These are phyloP conservation scores for Podosphaera xanthii DNA, from an alignment of 2,329 filamentous ascomycete species.

Conservation along the genomic window DNA sequence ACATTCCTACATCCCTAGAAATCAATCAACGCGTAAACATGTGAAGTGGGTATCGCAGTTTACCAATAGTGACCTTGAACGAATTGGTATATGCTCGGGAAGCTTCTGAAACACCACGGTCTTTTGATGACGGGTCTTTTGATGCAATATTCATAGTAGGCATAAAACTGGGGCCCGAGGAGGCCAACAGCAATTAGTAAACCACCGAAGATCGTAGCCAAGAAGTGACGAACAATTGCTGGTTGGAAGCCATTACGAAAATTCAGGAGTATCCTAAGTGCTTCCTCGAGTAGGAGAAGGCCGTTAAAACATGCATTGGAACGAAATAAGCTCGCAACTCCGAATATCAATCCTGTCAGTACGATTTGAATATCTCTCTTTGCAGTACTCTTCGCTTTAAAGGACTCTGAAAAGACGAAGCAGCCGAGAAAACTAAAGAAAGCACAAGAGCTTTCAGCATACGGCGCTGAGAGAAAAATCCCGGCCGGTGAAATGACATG, in stretches of 20 bases:
- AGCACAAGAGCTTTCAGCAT: conserved; percentile 60
- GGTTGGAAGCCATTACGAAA: conserved; percentile 21
- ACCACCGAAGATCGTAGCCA: conserved; percentile 41
- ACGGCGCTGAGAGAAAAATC: conserved; percentile 71
- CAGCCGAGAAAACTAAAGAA: conserved; percentile 54
- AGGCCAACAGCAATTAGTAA: conserved; percentile 43
- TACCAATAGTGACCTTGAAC: conserved; percentile 85
- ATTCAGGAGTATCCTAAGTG: conserved; percentile 30
- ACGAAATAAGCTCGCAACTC: conserved; percentile 48
- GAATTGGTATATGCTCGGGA: conserved; percentile 79
- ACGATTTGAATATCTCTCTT: conserved; percentile 27
- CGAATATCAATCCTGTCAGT: conserved; percentile 44
- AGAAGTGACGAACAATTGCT: conserved; percentile 26
- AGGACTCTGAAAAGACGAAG: conserved; percentile 37
- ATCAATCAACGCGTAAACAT: not conserved
- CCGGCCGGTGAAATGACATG: conserved; percentile 76
- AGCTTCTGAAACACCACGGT: conserved; percentile 49
- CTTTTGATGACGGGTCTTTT: conserved; percentile 19
- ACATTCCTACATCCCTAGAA: conserved; percentile 64
- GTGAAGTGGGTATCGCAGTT: conserved; percentile 13
- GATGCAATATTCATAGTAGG: conserved; percentile 49
- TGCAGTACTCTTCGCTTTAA: conserved; percentile 8
- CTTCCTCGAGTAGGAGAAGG: conserved; percentile 34
- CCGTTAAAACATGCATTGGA: conserved; percentile 78
- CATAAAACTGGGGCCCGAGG: conserved; percentile 47